Conservation (phyloP, 139 green algal species). For the Spirogloea muscicola region DNA sequence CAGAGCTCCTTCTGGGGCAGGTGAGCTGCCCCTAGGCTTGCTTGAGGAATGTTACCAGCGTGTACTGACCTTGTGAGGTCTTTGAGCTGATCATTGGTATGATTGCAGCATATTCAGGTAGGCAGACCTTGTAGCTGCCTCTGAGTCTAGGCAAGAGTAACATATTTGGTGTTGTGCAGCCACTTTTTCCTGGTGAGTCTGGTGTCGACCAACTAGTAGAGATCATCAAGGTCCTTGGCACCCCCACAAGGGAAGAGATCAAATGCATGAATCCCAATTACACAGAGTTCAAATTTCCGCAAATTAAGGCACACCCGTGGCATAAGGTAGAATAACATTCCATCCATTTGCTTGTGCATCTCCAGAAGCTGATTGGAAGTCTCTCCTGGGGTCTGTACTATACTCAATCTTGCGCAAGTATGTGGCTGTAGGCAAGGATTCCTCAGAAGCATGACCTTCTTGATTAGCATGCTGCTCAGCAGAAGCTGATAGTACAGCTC, state of each 20-base stretch:
- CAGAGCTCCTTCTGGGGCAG: constrained; percentile 92
- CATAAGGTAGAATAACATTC: constrained; percentile 67
- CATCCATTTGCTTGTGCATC: background rate
- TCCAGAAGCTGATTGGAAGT: too few relatives aligned
- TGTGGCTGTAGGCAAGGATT: too few relatives aligned
- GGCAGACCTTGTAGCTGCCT: too few relatives aligned
- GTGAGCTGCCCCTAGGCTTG: constrained; percentile 2
- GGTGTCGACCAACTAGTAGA: constrained; percentile 99
- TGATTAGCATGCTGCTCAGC: too few relatives aligned
- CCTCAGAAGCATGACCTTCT: too few relatives aligned
- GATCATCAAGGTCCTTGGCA: constrained; percentile 99
- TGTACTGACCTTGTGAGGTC: constrained; percentile 41
- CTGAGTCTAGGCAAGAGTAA: too few relatives aligned
- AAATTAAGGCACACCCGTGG: constrained; percentile 96
- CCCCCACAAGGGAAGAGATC: constrained; percentile 91
- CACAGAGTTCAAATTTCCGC: constrained; percentile 98
- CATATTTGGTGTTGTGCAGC: constrained; percentile 31
- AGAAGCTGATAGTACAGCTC: too few relatives aligned
- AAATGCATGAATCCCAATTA: constrained; percentile 99
- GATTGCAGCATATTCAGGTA: too few relatives aligned
- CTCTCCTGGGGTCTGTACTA: too few relatives aligned
- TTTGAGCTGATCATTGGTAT: too few relatives aligned
- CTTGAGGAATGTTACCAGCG: background rate
- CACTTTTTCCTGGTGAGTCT: constrained; percentile 74
- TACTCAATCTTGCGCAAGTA: too few relatives aligned